Base-by-base conservation (phyloP, 228 moss, liverwort and hornwort species). In the Sphagnum fallax region DNA sequence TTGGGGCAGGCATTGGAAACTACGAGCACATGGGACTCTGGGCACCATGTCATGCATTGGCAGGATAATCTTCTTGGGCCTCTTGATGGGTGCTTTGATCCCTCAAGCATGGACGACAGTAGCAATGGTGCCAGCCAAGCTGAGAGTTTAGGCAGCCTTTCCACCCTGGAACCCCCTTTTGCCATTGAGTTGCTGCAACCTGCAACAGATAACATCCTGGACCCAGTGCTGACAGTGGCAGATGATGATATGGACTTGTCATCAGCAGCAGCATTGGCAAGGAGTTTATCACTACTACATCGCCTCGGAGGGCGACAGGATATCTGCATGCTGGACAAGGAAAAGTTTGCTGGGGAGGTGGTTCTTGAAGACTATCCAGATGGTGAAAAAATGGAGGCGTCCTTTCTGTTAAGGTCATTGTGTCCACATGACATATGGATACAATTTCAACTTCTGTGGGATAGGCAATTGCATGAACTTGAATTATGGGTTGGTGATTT, bases 401-500 rank as follows among this genome's bases (percentile, higher is more conserved):
- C 88, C 16, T 91, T 89, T 81, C 67, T 84, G 65, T 75, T 94
- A 61, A 86, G 86, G 75, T 88, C 89, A 69, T 65, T 86, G 57
- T 82, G 86, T 74, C 16, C 68, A 48, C 78, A 88, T 48, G 94
- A 94, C 71, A 79, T 87, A 65, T 84, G 78, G 83, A 87, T 94
- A 71, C 65, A 59, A 68, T 90, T 94, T 64, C 67, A 78, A 68
- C 86, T 94, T 49, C 79, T 86, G 65, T 90, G 91, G 94, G 84
- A 79, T 53, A 86, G 83, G 67, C 72, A 79, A 67, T 74, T 81
- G 18, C 84, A 77, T 62, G 75, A 66, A 63, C 62, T 90, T 9
- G 88, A 94, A 77, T 84, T 94, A 67, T 89, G 89, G 91, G 83
- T 84, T 68, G 69, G 80, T 52, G 82, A 85, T 61, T 67, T 87